Conservation (phyloP, 257 asterid genomes). For the Galeopsis tetrahit region DNA sequence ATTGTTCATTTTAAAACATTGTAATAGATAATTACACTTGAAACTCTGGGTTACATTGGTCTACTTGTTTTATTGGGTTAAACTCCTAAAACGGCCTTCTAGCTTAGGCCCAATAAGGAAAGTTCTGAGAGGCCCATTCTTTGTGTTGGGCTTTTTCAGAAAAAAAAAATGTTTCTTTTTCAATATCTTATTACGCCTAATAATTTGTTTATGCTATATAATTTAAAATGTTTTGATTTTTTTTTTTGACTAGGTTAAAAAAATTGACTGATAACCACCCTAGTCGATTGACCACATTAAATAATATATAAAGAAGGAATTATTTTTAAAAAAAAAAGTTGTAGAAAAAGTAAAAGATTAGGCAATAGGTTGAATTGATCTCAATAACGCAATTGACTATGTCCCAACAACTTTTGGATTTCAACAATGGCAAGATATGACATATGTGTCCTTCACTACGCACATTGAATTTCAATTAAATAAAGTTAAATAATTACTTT, state of each 20-base stretch:
- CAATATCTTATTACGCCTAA: not conserved
- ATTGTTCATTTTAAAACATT: no score
- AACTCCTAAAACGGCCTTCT: not conserved
- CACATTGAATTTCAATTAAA: not conserved
- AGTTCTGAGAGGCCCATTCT: not conserved
- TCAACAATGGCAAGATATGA: not conserved
- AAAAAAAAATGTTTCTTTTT: not conserved
- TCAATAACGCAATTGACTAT: not conserved
- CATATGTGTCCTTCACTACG: not conserved
- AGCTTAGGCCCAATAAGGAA: not conserved
- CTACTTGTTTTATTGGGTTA: no score
- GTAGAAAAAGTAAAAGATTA: not conserved
- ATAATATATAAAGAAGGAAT: not conserved
- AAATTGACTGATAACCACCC: not conserved
- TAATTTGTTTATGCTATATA: not conserved
- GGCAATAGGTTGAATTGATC: conserved; percentile 24
- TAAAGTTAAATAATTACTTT: not conserved
- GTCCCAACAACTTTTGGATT: not conserved
- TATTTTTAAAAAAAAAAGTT: no score
- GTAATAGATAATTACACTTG: no score
- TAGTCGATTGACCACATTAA: not conserved
- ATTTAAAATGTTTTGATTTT: not conserved
- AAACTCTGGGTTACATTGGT: no score
- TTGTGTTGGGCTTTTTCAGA: not conserved
- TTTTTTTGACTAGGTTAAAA: not conserved